Base-by-base conservation (phyloP, 2,329 filamentous ascomycete species). In the Diaporthe destruens region DNA sequence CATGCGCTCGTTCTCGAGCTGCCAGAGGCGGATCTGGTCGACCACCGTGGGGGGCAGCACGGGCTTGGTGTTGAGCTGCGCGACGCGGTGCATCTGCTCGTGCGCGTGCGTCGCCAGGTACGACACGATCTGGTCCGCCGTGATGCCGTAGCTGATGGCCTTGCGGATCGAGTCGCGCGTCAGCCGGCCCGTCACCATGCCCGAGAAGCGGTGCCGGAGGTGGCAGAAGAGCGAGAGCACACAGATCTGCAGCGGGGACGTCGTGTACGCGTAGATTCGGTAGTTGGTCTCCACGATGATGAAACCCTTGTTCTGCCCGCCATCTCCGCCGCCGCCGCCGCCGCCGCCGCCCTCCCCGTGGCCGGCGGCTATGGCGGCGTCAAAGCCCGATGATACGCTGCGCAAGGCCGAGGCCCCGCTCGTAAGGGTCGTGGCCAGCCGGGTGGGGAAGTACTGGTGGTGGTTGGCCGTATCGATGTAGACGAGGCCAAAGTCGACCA, bases 271-370 rank as follows among this genome's bases (percentile, higher is more conserved):
- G 84, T 99, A 99, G 77, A 99, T 85, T 34, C 96, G 93, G 85
- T 98, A 98, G 84, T 99, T 99, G 11, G 96, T 99, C 85, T 99
- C 96, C 76, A 99, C 90, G 78, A 99, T 95, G 80, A 99, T 94
- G 84, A 94, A 96, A 75, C 95, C 95, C 78, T 91, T 91, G 75
- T 86, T 83, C 23, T 88, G 85, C 68, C 82, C 79, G 32, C 81
- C 78, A 23, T 78, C 79, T 1, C 81, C 76, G 53, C 81, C 76
- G 54, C 80, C 34, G 79, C 74, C 81, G 75, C 76, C 78, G 20
- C 81, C 76, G 23, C 80, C 81, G 23, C 89, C 83, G n/a, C 87
- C 88, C 6, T 49, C 87, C 8, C 91, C 92, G 55, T 92, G 91
- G 36, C 90, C 87, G 76, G 95, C 85, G 74, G 79, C 76, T 91